Evolutionary conservation across 2,329 filamentous ascomycete species (phyloP).

Genomic region (Alternaria metachromatica): DNA sequence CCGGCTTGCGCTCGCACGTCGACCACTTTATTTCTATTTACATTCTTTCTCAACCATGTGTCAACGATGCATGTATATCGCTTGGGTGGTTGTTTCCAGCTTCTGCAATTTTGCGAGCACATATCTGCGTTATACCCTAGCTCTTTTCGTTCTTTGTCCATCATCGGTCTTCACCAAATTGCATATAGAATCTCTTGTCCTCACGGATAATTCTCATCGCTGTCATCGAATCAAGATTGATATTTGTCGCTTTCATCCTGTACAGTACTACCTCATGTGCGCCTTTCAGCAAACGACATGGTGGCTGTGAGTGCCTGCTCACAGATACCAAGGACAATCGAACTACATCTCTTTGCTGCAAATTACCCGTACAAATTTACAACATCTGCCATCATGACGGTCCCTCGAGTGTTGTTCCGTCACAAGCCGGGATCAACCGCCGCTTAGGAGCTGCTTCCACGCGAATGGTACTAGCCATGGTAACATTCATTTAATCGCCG

Average conservation of each 20-base stretch:
- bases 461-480: neutral
- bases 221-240: neutral
- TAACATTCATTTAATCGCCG: neutral
- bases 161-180: neutral
- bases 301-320: neutral
- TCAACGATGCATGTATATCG: neutral
- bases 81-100: constrained; percentile 8
- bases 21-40: neutral
- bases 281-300: neutral
- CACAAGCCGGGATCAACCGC: neutral
- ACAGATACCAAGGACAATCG: neutral
- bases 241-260: neutral
- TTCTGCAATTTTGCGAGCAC: constrained; percentile 10
- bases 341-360: neutral
- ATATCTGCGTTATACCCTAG: constrained; percentile 23
- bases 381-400: neutral
- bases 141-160: neutral
- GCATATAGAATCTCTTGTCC: constrained; percentile 23
- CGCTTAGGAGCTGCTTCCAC: neutral
- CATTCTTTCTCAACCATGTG: neutral
- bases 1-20: neutral
- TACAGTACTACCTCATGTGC: constrained; percentile 12
- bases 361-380: neutral
- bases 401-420: neutral
- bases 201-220: constrained; percentile 18